These are phyloP conservation scores for Spathaspora boniae DNA, from an alignment of 805 yeast genomes.

Conservation along the genomic window DNA sequence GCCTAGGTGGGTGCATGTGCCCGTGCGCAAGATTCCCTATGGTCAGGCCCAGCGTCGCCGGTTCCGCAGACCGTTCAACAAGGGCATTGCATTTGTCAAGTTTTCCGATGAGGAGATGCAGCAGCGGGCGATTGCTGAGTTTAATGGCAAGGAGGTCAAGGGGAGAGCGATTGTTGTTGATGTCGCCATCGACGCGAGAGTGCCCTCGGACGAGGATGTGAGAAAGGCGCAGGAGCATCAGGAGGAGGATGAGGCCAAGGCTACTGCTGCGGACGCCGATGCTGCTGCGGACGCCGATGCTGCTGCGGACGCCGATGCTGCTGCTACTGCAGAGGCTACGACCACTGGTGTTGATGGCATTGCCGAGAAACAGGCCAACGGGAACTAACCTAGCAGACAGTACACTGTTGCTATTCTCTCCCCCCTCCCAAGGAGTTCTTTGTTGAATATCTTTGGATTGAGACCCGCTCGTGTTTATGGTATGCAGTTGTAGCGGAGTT, in stretches of 20 bases:
- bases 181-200: slow-evolving; percentile 64
- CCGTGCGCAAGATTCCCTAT: slow-evolving; percentile 46
- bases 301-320: no score
- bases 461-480: no score
- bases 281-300: no score
- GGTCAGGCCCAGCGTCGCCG: slow-evolving; percentile 35
- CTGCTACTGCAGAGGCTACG: no score
- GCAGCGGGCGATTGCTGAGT: slow-evolving; percentile 64
- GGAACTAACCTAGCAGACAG: no score
- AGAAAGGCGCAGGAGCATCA: slow-evolving; percentile 11
- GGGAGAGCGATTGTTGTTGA: slow-evolving; percentile 67
- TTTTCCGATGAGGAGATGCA: slow-evolving; percentile 62
- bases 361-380: no score
- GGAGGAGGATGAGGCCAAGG: neutral
- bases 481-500: no score
- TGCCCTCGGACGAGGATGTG: slow-evolving; percentile 20
- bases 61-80: slow-evolving; percentile 47
- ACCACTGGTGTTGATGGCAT: no score
- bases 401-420: no score
- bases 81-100: slow-evolving; percentile 65
- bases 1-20: slow-evolving; percentile 59
- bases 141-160: slow-evolving; percentile 61
- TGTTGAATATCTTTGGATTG: slow-evolving; percentile 7
- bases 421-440: slow-evolving; percentile 11
- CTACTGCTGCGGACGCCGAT: no score